These are phyloP conservation scores for Stachybotrys echinatus DNA, from an alignment of 2,329 filamentous ascomycete species.

Conservation along the genomic window DNA sequence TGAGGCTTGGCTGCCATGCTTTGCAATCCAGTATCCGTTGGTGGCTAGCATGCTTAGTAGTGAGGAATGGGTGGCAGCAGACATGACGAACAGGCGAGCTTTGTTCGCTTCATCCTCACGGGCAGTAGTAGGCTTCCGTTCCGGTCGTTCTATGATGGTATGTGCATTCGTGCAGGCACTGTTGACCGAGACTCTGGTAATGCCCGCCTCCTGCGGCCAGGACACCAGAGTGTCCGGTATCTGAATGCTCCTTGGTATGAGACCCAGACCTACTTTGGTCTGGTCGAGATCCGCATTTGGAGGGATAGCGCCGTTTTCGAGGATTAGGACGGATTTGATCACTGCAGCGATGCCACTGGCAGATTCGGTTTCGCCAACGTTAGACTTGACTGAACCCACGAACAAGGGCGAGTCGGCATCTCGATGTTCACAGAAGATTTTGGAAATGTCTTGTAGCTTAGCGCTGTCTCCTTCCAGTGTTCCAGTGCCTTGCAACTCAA, in stretches of 20 bases:
- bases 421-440: not conserved
- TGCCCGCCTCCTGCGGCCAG: not conserved
- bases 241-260: too few species aligned
- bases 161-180: conserved; percentile 13
- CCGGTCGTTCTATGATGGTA: not conserved
- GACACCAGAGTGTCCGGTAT: too few species aligned
- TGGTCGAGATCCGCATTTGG: too few species aligned
- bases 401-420: not conserved
- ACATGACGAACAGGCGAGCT: not conserved
- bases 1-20: not conserved
- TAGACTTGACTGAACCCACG: conserved; percentile 13
- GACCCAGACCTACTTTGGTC: too few species aligned
- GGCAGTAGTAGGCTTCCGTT: not conserved
- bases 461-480: conserved; percentile 40
- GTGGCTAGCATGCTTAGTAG: not conserved
- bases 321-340: not conserved
- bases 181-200: conserved; percentile 3
- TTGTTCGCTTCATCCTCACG: not conserved
- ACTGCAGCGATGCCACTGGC: conserved; percentile 11
- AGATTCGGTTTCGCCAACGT: conserved; percentile 12
- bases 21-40: not conserved
- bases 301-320: not conserved
- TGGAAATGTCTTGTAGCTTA: conserved; percentile 17
- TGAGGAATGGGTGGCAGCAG: not conserved
- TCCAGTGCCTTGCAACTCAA: conserved; percentile 47